Conservation (phyloP, 1,284 basidiomycete species). For the Earliella scabrosa region DNA sequence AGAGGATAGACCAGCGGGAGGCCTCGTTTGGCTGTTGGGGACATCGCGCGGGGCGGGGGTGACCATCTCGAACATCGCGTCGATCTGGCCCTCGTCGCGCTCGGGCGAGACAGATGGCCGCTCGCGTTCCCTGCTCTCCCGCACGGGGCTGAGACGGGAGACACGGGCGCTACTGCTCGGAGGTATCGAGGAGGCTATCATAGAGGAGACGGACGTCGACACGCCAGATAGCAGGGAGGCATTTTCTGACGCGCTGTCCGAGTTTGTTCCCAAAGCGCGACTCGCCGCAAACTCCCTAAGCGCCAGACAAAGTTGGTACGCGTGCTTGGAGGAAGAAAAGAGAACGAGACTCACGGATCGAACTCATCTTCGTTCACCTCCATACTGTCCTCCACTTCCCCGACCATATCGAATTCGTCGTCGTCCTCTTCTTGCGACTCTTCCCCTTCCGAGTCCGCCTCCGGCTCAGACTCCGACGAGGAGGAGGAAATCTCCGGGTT, state of each 20-base stretch:
- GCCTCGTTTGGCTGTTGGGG: slow-evolving; percentile 11
- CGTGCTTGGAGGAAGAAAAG: slow-evolving; percentile 7
- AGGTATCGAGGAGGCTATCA: slow-evolving; percentile 50
- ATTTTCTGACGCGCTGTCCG: slow-evolving; percentile 62
- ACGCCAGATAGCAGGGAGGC: slow-evolving; percentile 56
- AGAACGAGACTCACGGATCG: slow-evolving; percentile 62
- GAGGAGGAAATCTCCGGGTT: slow-evolving; percentile 58
- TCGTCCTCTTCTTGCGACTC: slow-evolving; percentile 52
- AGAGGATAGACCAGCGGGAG: not conserved
- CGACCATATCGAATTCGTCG: slow-evolving; percentile 53
- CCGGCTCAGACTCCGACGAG: slow-evolving; percentile 34
- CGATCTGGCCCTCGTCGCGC: slow-evolving; percentile 36
- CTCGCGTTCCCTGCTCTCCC: slow-evolving; percentile 47
- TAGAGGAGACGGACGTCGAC: slow-evolving; percentile 54
- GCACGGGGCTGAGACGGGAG: slow-evolving; percentile 70
- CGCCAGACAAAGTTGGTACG: slow-evolving; percentile 51
- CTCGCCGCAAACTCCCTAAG: slow-evolving; percentile 46
- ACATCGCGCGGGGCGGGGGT: slow-evolving; percentile 35
- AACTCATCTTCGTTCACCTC: slow-evolving; percentile 72
- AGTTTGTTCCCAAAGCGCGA: slow-evolving; percentile 39
- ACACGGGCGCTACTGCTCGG: slow-evolving; percentile 43
- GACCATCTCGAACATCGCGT: slow-evolving; percentile 52
- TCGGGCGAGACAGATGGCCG: slow-evolving; percentile 28
- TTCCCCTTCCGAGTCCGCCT: slow-evolving; percentile 40
- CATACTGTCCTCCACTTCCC: slow-evolving; percentile 51